Evolutionary conservation across 2,329 filamentous ascomycete genomes (phyloP), one percentile per base, ranked within the genome.

Genomic region (Didymella exigua): DNA sequence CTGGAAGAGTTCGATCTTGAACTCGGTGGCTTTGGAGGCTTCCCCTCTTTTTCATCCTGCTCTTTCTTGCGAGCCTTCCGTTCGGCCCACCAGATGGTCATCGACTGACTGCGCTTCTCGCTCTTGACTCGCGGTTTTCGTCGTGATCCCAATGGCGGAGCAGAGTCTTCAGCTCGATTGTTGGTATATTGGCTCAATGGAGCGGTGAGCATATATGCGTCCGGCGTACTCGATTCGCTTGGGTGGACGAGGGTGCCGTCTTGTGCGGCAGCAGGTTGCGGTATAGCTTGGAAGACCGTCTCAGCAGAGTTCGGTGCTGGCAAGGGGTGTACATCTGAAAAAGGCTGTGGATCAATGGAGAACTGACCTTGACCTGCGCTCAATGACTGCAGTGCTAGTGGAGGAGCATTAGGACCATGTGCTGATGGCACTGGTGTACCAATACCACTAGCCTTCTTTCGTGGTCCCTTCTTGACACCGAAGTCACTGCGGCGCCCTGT

Each of bases 381-480:
- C 62, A 74, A 56, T 26, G 71, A 74, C 45, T 75, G 69, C 21
- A 74, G 55, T 29, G 64, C 63, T 34, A 62, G 59, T 23, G 72
- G 69, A 14, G 66, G 66, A 48, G 59, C 54, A 34, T 69, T 70
- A 9, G 62, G 52, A 14, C 61, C 59, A 54, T 65, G 63, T 19
- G 63, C 58, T 34, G 63, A 63, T 16, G 64, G 66, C 23, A 56
- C 54, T 14, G 65, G 60, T 10, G 61, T 58, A 21, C 52, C 56
- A 10, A 62, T 56, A 31, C 72, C 69, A 21, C 54, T 60, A n/a
- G 57, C 54, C 59, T 72, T 72, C 59, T 73, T 75, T 9, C 79
- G 68, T 5, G 79, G 79, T 2, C 79, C 79, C 54, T 81, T 82
- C 57, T 80, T 80, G 51, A 81, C 74, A 2, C 79, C 79, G 27